Evolutionary conservation across 2,329 filamentous ascomycete genomes (phyloP), one percentile per base, ranked within the genome.

Genomic region (Rasamsonia emersonii): DNA sequence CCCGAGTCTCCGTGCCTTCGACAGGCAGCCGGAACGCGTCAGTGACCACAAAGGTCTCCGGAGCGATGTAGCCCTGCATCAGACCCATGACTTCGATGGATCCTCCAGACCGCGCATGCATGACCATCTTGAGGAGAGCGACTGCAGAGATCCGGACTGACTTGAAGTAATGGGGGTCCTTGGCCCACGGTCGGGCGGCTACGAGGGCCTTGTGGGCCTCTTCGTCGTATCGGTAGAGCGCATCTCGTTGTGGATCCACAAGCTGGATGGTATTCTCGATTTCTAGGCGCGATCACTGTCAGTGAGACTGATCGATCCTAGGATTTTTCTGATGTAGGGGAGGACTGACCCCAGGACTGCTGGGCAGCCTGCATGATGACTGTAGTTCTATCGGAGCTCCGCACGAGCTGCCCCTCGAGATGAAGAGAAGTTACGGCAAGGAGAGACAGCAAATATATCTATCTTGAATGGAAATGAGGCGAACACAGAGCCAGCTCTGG

Each of bases 41-140:
- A 1, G 88, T 96, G 33, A 98, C 82, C 44, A 98, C 77, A 50
- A 98, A 84, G 4, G 64, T 78, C 49, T 93, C 80, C 24, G 79
- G 77, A 43, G 85, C 75, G 30, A 94, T 81, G 59, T 93, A 94
- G 40, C 91, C 91, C 54, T 93, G 83, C 91, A 98, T 98, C 47
- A 98, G 62, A 36, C 91, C 91, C 91, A 98, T 98, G 49, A 98
- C 75, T 66, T 98, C 91, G 44, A 96, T 73, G 17, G 76, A 77
- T 36, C 91, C 89, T 43, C 91, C 91, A 0, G 86, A 88, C n/a
- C 91, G 83, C 7, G 91, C 91, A 58, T 98, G 91, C 84, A 95
- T 96, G 43, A 93, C 86, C 91, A 98, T 98, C 66, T 98, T 98
- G 47, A 96, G 75, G 37, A 98, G 75, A 4, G 91, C 91, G 9